Base-by-base conservation (phyloP, 768 basidiomycete species). In the Leucosporidium creatinivorum region DNA sequence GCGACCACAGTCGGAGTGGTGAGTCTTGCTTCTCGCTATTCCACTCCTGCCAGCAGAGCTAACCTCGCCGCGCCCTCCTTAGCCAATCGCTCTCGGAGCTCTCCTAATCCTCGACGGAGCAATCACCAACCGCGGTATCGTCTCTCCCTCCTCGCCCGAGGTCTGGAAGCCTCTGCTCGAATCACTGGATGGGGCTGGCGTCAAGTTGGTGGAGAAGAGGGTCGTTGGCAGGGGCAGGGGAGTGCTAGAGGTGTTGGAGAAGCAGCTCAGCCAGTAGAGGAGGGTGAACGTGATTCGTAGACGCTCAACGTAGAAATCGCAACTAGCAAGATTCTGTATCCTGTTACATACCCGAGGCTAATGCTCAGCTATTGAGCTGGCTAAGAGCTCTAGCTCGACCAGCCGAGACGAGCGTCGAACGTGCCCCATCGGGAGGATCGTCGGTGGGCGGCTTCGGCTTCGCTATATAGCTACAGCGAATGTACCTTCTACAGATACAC, bases 41-140 rank as follows among this genome's bases (percentile, higher is more conserved):
- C 44, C 5, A 13, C 26, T 9, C 18, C 0, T 33, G 7, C n/a
- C n/a, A n/a, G n/a, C n/a, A n/a, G n/a, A n/a, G n/a, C 44, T 56
- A 25, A 26, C 50, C 9, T 21, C 5, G 39, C 12, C 36, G n/a
- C 17, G 19, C 17, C 6, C 2, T 21, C 3, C 39, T 6, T 78
- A 93, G 55, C 93, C 93, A 0, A 85, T 93, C 10, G 93, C 89
- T 1, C 84, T 92, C 74, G 91, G 91, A 1, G 85, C 91, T 2
- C 76, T 88, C 72, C 80, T 81, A 44, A 81, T 92, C 8, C 77
- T 89, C 49, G 87, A 90, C 75, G 89, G 87, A 1, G 78, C 80
- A 63, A 79, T 77, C 78, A 61, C 62, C 36, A 23, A 51, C n/a
- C 36, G 70, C 49, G 70, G 77, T 75, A 19, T 70, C 1, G 79